Percentiles rank a stretch among this genome's conserved stretches.
phyloP scores from a whole-genome alignment of 495 filamentous ascomycete species.

The Penicillium diatomitis region DNA sequence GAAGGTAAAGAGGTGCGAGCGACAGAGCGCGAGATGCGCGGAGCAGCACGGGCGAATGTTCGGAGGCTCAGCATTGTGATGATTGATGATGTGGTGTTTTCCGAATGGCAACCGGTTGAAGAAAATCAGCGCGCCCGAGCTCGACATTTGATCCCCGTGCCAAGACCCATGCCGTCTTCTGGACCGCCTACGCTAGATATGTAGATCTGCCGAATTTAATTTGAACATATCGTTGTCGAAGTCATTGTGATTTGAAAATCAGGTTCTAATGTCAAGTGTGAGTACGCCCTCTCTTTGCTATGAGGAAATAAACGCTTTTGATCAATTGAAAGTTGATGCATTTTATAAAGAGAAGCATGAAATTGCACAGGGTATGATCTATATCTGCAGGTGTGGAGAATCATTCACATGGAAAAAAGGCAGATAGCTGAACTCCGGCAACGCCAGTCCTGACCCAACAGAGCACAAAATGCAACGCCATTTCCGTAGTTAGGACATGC shows the following conservation, averaged over 20 bases:
- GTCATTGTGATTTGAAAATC: too few species aligned
- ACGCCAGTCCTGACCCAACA: constrained; percentile 15
- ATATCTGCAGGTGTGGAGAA: neutral
- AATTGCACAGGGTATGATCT: too few species aligned
- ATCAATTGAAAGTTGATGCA: too few species aligned
- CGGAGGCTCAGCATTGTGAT: constrained; percentile 71
- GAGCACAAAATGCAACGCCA: constrained; percentile 1
- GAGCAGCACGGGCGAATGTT: constrained; percentile 59
- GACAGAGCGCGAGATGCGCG: constrained; percentile 55
- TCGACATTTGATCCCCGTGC: constrained; percentile 33
- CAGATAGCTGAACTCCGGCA: constrained; percentile 11
- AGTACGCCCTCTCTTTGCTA: too few species aligned
- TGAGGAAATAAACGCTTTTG: too few species aligned
- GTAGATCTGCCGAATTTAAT: constrained; percentile 10
- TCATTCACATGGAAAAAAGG: neutral
- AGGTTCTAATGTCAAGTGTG: too few species aligned
- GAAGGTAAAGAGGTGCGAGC: constrained; percentile 42
- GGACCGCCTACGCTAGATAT: constrained; percentile 7
- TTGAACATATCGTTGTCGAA: too few species aligned
- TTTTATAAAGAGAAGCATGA: too few species aligned
- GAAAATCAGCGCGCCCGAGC: constrained; percentile 14
- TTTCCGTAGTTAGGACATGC: constrained; percentile 35
- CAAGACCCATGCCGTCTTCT: constrained; percentile 19
- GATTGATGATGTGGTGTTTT: constrained; percentile 7
- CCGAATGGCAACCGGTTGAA: constrained; percentile 13